Evolutionary conservation across 768 basidiomycete species (phyloP).

Genomic region (Kwoniella bestiolae): DNA sequence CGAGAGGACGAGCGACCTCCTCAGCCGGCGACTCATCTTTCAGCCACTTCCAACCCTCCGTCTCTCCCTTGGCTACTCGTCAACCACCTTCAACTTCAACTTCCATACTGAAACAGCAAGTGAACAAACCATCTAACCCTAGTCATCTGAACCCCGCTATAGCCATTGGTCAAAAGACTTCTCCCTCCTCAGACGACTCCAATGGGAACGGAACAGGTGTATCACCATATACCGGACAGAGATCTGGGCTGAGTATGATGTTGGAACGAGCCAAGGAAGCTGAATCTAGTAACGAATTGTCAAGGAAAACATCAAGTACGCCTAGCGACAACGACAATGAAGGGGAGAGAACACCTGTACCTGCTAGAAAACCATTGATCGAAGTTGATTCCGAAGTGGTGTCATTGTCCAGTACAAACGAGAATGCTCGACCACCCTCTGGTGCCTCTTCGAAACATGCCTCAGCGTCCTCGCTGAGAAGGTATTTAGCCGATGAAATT

Average conservation of each 20-base stretch:
- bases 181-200: conserved; percentile 11
- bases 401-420: not conserved
- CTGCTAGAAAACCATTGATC: conserved; percentile 17
- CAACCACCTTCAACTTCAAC: conserved; percentile 2
- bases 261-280: conserved; percentile 40
- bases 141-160: conserved; percentile 42
- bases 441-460: conserved; percentile 21
- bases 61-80: conserved; percentile 24
- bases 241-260: conserved; percentile 51
- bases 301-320: not conserved
- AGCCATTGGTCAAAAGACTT: conserved; percentile 4
- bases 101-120: not conserved
- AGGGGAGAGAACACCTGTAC: conserved; percentile 35
- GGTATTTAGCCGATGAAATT: conserved; percentile 35
- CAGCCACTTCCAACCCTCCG: conserved; percentile 18
- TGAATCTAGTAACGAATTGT: not conserved
- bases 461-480: conserved; percentile 29
- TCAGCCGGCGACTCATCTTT: conserved; percentile 17
- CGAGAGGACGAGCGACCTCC: conserved; percentile 25
- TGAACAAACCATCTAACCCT: conserved; percentile 30
- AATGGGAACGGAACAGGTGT: conserved; percentile 15
- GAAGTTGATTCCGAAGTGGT: conserved; percentile 4
- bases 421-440: no score
- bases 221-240: conserved; percentile 26
- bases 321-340: conserved; percentile 13